A percentile compares a stretch with the other conserved stretches of the same genome.
Conservation (phyloP, 768 basidiomycete species). For the Mycena rosella region DNA sequence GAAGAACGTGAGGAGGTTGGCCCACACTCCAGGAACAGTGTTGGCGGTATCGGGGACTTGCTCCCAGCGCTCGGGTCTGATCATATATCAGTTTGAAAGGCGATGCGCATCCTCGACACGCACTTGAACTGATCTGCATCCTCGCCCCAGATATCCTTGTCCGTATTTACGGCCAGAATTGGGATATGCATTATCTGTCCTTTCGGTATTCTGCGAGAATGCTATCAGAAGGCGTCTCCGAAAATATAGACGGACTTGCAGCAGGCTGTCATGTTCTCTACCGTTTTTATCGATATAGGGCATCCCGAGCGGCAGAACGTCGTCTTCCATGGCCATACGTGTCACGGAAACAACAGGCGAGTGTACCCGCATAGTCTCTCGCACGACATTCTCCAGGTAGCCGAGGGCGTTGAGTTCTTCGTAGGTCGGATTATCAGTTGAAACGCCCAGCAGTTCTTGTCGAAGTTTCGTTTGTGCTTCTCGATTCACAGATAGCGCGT, state of each 20-base stretch:
- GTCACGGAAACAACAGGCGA: constrained; percentile 60
- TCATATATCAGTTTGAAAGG: neutral
- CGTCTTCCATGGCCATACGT: constrained; percentile 63
- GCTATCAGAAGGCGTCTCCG: neutral
- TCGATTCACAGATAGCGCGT: constrained; percentile 52
- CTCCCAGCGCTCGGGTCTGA: constrained; percentile 77
- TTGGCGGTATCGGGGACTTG: constrained; percentile 57
- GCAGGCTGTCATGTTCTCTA: constrained; percentile 52
- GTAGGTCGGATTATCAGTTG: constrained; percentile 53
- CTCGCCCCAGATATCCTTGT: constrained; percentile 69
- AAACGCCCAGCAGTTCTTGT: constrained; percentile 54
- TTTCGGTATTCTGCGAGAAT: constrained; percentile 50
- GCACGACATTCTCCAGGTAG: constrained; percentile 65
- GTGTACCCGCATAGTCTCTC: constrained; percentile 71
- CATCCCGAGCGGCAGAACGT: constrained; percentile 61
- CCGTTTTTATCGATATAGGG: constrained; percentile 62
- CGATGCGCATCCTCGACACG: constrained; percentile 23
- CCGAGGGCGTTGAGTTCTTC: constrained; percentile 54
- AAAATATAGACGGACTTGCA: constrained; percentile 14
- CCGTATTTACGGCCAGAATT: too few relatives aligned
- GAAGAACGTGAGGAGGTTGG: constrained; percentile 70
- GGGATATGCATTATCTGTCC: constrained; percentile 63
- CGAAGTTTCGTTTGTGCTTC: constrained; percentile 58
- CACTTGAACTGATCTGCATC: constrained; percentile 75
- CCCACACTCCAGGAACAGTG: constrained; percentile 71